Conservation (phyloP, 1,284 basidiomycete species). For the Singerocomus inundabilis region DNA sequence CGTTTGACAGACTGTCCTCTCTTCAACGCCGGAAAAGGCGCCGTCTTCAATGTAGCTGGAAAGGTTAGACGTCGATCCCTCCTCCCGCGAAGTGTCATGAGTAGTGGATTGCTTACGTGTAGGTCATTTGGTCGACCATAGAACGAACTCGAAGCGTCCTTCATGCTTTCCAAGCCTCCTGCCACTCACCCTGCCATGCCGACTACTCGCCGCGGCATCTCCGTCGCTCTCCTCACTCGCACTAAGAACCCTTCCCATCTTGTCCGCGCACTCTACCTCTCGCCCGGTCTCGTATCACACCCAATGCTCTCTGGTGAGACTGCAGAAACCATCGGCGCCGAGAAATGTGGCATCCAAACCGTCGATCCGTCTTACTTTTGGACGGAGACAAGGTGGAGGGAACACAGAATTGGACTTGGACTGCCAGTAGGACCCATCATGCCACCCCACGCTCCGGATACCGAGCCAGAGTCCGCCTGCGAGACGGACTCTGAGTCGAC, state of each 20-base stretch:
- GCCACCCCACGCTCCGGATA: conserved; percentile 19
- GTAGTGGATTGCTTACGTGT: background rate
- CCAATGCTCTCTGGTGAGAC: conserved; percentile 65
- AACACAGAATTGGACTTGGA: conserved; percentile 69
- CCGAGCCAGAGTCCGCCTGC: background rate
- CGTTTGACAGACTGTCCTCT: conserved; percentile 61
- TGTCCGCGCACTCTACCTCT: conserved; percentile 66
- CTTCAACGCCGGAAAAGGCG: conserved; percentile 78
- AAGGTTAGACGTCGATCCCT: conserved; percentile 46
- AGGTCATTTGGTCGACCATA: conserved; percentile 25
- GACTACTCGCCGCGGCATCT: conserved; percentile 56
- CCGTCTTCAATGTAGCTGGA: conserved; percentile 76
- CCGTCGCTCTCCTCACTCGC: conserved; percentile 63
- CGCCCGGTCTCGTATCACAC: conserved; percentile 59
- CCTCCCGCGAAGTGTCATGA: background rate
- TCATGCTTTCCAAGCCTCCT: conserved; percentile 77
- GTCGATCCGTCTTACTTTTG: conserved; percentile 77
- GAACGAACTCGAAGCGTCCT: conserved; percentile 78
- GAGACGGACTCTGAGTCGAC: conserved; percentile 13
- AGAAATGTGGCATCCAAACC: conserved; percentile 50
- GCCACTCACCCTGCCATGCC: conserved; percentile 59
- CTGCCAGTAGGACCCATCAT: conserved; percentile 64
- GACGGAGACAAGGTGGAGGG: conserved; percentile 69
- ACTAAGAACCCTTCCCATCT: conserved; percentile 75
- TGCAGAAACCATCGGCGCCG: conserved; percentile 57